Base-by-base conservation (phyloP, 768 basidiomycete species). In the Macrolepiota fuliginosa region DNA sequence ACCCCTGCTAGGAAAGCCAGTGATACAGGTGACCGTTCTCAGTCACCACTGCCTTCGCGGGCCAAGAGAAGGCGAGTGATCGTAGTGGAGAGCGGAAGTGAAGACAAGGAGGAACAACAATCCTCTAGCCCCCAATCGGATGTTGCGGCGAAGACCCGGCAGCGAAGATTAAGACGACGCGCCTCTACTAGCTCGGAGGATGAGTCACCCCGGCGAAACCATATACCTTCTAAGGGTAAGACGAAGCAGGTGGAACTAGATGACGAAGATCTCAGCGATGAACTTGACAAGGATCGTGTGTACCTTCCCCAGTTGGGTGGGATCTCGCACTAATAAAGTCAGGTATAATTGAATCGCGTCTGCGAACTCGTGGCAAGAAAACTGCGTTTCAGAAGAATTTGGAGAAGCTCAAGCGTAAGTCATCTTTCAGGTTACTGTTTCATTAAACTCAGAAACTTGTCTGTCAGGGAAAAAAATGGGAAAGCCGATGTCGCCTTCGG, bases 311-410 rank as follows among this genome's bases (percentile, higher is more conserved):
- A 22, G 22, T 56, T 40, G 25, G 58, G 17, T 24, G 17, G 11
- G 19, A 42, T 7, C 4, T 24, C 32, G 9, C 40, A 17, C 24
- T 47, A 52, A 54, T 39, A 62, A 54, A 36, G 25, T 19, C 63
- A 92, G 88, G 76, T 56, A 88, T 93, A 29, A 73, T 94, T 42
- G 77, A 86, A 25, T 75, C 74, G 6, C 86, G 91, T 47, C 71
- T 93, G 32, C 86, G 92, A 37, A 70, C 74, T 27, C 82, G 90
- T 32, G 76, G 78, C 61, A 90, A 83, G 72, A 78, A 80, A 70
- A 81, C 86, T 13, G 63, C 72, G 4, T 92, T 84, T 69, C 88
- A 86, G 64, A 80, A 78, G 69, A 88, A 83, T 62, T 70, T 92
- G 13, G 86, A 89, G 63, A 86, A 79, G 63, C 66, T 92, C 55